Evolutionary conservation across 208 protist genomes (phyloP), one percentile per base, ranked within the genome.

Genomic region (Trypanosoma vivax): DNA sequence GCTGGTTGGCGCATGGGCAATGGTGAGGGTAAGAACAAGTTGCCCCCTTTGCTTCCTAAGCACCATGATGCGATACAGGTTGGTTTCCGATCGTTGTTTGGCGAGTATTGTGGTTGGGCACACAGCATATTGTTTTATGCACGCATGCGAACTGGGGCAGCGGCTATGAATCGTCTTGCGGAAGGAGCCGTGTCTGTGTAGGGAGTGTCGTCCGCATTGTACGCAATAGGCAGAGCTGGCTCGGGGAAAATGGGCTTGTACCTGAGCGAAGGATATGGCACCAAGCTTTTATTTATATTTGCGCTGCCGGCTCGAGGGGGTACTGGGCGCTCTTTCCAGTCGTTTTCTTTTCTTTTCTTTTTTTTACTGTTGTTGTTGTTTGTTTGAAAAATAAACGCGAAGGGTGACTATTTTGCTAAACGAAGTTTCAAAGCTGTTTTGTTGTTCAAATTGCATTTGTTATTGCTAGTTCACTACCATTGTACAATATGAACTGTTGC

Each of bases 1-100:
- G 28, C 38, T 23, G 50, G 50, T 10, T 60, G 50, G 51, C 43
- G 37, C 21, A 62, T 50, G 30, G 48, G 30, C 9, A 40, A 68
- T 30, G 9, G 50, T 14, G 19, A 54, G 11, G n/a, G 28, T 3
- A n/a, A 41, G 23, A 45, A 39, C 1, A 56, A 39, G 38, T 49
- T 70, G 10, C 75, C 69, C 2, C 37, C 73, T 0, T 46, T 86
- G 5, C 50, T 60, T 13, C 58, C 57, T 5, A 70, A 53, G 11
- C 73, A 88, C 21, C 83, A 90, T 55, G 74, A 87, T 35, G 83
- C 73, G n/a, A 87, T 90, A 40, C 83, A 90, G 27, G 37, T 50
- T 6, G 76, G 73, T 21, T 90, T 90, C 51, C 35, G 46, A 24
- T 31, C 40, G 21, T 54, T 87, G 16, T 90, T 90, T 49, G 83